Evolutionary conservation across 2,329 filamentous ascomycete genomes (phyloP), one percentile per base, ranked within the genome.

Genomic region (Pezizomycotina sp.): DNA sequence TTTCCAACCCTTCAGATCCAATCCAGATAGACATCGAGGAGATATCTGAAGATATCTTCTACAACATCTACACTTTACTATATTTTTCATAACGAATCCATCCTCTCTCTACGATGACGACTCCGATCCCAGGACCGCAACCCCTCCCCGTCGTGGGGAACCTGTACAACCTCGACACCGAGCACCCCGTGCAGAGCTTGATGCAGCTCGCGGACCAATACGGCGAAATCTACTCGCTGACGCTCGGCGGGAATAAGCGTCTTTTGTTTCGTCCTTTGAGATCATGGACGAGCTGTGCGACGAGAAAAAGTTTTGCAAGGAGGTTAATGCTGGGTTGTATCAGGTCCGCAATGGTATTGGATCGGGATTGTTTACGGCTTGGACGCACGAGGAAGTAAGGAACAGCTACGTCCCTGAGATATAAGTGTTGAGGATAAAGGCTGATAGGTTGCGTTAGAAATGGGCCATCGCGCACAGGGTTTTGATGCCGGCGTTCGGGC

Each of bases 401-500:
- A 10, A 61, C 57, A 62, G 62, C 10, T 29, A 9, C 9, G 13
- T 15, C 8, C 10, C 9, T 9, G 27, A 9, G 8, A 10, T 8
- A 10, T 29, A 9, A 29, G 10, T 9, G 27, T 8, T 8, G 8
- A 8, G 10, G 15, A 9, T 9, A 14, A 14, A 9, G 14, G 15
- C 46, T 60, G 63, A n/a, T n/a, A n/a, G n/a, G n/a, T n/a, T n/a
- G n/a, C n/a, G n/a, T n/a, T n/a, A n/a, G 36, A 71, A 72, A 48
- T 80, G 75, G 75, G 69, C 65, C 16, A 64, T 75, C 45, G 75
- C 77, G 18, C 69, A 79, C 50, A 60, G 71, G 14, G 58, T 74
- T 10, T 58, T 81, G 35, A 65, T 76, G 49, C 74, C 76, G 0
- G 74, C 73, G 2, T 79, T 81, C 52, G 75, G 75, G 0, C 76